Base-by-base conservation (phyloP, 2,329 filamentous ascomycete genomes). In the Leptographium lundbergii region DNA sequence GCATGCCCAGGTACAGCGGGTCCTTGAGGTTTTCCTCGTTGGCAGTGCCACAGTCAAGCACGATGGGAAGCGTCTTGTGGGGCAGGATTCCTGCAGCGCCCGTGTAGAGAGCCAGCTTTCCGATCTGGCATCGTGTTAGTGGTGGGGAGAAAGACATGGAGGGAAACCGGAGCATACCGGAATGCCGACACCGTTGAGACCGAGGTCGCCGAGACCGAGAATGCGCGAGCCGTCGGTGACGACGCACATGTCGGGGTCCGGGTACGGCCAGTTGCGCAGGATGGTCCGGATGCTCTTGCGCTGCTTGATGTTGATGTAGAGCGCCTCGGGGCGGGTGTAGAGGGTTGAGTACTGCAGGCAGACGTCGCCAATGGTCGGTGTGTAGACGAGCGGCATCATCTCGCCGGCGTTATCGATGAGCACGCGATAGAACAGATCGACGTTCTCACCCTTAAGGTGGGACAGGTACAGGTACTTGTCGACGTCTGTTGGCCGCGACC, bases 151-250 rank as follows among this genome's bases (percentile, higher is more conserved):
- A 36, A 45, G 42, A 34, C 34, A 39, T 17, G 52, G 45, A 55
- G 24, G 54, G 24, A 39, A 39, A 53, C 24, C 17, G n/a, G 61
- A 36, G 80, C 81, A 75, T 74, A 85, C 92, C 62, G 94, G 91
- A 73, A 99, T 99, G 65, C 94, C 94, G 78, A 97, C 95, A 69
- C 94, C 94, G 73, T 96, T 96, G 65, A 99, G 86, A 66, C 94
- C 94, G 60, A 97, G 82, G 74, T 99, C 94, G 66, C 94, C 94
- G 45, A 99, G 84, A 69, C 94, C 92, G 60, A 91, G 85, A 72
- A 85, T 96, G 65, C 94, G 87, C 55, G 91, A 96, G 62, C 94
- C 94, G 71, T 99, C 94, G 19, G 94, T 97, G 66, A 99, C 86
- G 70, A 96, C 91, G 69, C 91, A 95, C 70, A 99, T 99, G 73